Percentiles rank a stretch among this genome's conserved stretches.
Conservation (phyloP, 805 yeast genomes). For the Candida morakotiae region DNA sequence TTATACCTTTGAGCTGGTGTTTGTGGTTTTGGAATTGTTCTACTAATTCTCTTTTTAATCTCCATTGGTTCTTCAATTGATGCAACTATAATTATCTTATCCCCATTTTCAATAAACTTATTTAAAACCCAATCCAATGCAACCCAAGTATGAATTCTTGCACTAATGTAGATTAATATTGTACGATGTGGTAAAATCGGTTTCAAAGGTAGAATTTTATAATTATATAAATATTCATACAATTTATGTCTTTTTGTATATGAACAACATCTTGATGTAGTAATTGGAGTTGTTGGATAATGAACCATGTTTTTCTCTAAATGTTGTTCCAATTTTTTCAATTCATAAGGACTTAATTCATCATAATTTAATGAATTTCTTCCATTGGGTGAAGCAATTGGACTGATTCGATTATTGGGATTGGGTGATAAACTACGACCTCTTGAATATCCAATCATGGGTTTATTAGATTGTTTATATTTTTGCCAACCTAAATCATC, state of each 20-base stretch:
- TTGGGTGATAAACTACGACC: constrained; percentile 14
- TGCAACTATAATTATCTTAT: constrained; percentile 59
- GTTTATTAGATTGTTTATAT: constrained; percentile 2
- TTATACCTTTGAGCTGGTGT: constrained; percentile 29
- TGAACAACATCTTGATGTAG: constrained; percentile 40
- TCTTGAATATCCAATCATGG: constrained; percentile 7
- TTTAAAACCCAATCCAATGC: constrained; percentile 68
- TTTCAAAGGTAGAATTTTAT: constrained; percentile 23
- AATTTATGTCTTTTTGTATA: constrained; percentile 43
- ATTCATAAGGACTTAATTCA: constrained; percentile 2
- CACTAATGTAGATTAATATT: constrained; percentile 62
- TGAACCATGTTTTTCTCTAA: constrained; percentile 5
- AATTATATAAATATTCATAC: constrained; percentile 44
- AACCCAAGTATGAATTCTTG: constrained; percentile 78
- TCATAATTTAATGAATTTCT: constrained; percentile 10
- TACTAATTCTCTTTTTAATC: constrained; percentile 9
- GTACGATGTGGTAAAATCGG: constrained; percentile 51
- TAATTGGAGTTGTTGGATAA: constrained; percentile 39
- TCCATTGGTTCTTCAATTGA: constrained; percentile 33
- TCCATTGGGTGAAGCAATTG: constrained; percentile 10
- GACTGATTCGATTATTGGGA: constrained; percentile 8
- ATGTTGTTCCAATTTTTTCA: constrained; percentile 6
- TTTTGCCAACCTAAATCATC: constrained; percentile 12
- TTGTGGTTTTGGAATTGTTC: constrained; percentile 10
- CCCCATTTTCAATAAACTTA: constrained; percentile 57